Percentiles rank a stretch among this genome's conserved stretches.
phyloP scores from a whole-genome alignment of 2,329 filamentous ascomycete species.

The Boeremia exigua region DNA sequence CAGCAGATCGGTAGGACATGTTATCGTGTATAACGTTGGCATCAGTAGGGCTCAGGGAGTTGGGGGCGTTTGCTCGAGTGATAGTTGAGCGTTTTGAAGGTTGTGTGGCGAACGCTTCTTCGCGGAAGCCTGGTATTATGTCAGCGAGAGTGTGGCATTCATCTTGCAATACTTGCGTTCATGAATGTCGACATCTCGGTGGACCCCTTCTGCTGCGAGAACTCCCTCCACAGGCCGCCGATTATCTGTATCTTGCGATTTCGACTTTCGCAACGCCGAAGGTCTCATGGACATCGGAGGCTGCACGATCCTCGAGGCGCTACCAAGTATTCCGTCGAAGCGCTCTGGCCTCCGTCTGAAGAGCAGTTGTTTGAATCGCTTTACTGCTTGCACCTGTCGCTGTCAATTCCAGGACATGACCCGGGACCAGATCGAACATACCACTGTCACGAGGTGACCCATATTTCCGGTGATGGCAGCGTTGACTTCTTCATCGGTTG shows the following conservation, averaged over 20 bases:
- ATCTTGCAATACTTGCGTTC: slow-evolving; percentile 14
- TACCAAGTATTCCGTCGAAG: slow-evolving; percentile 66
- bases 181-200: slow-evolving; percentile 53
- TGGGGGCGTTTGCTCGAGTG: slow-evolving; percentile 26
- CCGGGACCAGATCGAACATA: slow-evolving; percentile 47
- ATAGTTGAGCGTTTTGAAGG: slow-evolving; percentile 13
- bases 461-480: slow-evolving; percentile 90
- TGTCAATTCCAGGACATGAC: slow-evolving; percentile 3
- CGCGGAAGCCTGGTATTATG: slow-evolving; percentile 7
- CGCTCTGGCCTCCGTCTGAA: slow-evolving; percentile 61
- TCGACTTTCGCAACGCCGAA: slow-evolving; percentile 50
- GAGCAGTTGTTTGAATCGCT: slow-evolving; percentile 81
- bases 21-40: slow-evolving; percentile 40
- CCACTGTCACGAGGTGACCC: slow-evolving; percentile 82
- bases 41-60: slow-evolving; percentile 26
- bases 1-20: slow-evolving; percentile 40
- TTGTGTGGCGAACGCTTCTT: slow-evolving; percentile 14
- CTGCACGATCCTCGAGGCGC: slow-evolving; percentile 63
- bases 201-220: slow-evolving; percentile 61
- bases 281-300: slow-evolving; percentile 61
- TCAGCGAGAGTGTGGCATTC: background rate
- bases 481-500: slow-evolving; percentile 89
- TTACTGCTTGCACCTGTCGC: slow-evolving; percentile 82
- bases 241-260: slow-evolving; percentile 60
- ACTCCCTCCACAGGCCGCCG: slow-evolving; percentile 57